Conservation (phyloP, 2,329 filamentous ascomycete species). For the Hirsutella rhossiliensis region DNA sequence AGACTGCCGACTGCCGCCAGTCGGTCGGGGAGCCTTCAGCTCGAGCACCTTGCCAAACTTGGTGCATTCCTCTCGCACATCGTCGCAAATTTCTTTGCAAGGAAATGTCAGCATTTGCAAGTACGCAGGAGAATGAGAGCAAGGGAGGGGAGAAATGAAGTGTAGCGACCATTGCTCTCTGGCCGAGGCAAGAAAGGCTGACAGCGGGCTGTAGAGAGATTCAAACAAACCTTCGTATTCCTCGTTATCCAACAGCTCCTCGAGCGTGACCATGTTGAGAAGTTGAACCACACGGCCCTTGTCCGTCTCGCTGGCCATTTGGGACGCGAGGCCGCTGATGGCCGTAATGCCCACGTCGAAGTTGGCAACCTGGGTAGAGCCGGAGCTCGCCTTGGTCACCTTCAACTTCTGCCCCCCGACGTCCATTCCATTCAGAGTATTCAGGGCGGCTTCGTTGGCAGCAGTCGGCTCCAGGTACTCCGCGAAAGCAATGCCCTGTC, state of each 20-base stretch:
- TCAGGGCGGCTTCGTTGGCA: constrained; percentile 73
- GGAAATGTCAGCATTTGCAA: background rate
- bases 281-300: constrained; percentile 78
- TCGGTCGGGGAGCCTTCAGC: constrained; percentile 87
- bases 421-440: constrained; percentile 87
- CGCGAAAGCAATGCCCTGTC: constrained; percentile 86
- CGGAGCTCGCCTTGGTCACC: constrained; percentile 81
- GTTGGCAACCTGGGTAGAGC: constrained; percentile 82
- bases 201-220: background rate
- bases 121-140: background rate
- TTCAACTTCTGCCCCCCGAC: constrained; percentile 78
- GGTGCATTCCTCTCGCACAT: constrained; percentile 81
- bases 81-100: constrained; percentile 78
- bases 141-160: background rate
- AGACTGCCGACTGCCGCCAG: constrained; percentile 69
- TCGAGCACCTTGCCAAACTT: constrained; percentile 81
- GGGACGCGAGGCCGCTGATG: constrained; percentile 94
- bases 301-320: constrained; percentile 66
- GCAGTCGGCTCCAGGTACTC: constrained; percentile 68
- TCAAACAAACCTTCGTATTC: constrained; percentile 71
- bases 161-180: background rate
- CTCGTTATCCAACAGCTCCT: constrained; percentile 86
- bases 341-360: constrained; percentile 94
- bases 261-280: constrained; percentile 95
- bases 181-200: background rate